Percentiles rank a stretch among this genome's conserved stretches.
Evolutionary conservation across 2,329 filamentous ascomycete species (phyloP).

Genomic region (Beauveria rudraprayagi): DNA sequence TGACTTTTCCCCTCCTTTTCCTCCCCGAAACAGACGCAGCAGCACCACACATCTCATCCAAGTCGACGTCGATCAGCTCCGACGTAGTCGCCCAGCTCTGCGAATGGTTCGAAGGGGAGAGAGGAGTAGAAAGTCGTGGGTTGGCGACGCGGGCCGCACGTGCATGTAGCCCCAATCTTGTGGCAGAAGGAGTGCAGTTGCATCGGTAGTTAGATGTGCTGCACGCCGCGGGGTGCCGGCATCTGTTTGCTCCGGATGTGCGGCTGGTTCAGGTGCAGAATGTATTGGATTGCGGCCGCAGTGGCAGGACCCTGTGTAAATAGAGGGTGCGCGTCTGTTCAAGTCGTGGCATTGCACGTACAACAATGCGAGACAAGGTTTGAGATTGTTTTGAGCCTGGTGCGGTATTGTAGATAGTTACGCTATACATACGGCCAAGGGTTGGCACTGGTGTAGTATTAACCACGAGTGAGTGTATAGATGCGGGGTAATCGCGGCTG

Average conservation of each 20-base stretch:
- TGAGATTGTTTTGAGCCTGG: background rate
- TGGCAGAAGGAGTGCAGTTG: constrained; percentile 7
- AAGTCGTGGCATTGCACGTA: background rate
- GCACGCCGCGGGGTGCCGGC: background rate
- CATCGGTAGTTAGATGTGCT: constrained; percentile 6
- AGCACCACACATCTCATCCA: background rate
- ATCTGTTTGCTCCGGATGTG: background rate
- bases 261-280: background rate
- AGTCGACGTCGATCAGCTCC: background rate
- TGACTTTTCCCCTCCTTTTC: too few relatives aligned
- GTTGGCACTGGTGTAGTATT: background rate
- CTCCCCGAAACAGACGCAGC: too few relatives aligned
- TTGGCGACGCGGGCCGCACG: background rate
- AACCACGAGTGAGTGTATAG: background rate
- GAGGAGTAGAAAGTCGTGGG: constrained; percentile 1
- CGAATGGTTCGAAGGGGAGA: background rate
- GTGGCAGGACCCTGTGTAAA: constrained; percentile 4
- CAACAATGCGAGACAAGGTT: background rate
- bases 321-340: background rate
- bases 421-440: background rate
- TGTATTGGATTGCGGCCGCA: background rate
- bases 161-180: constrained; percentile 5
- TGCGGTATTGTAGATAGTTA: background rate
- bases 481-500: background rate
- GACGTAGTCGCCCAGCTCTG: background rate